Evolutionary conservation across 1,284 basidiomycete species (phyloP).

Genomic region (Ceratobasidium sp.): DNA sequence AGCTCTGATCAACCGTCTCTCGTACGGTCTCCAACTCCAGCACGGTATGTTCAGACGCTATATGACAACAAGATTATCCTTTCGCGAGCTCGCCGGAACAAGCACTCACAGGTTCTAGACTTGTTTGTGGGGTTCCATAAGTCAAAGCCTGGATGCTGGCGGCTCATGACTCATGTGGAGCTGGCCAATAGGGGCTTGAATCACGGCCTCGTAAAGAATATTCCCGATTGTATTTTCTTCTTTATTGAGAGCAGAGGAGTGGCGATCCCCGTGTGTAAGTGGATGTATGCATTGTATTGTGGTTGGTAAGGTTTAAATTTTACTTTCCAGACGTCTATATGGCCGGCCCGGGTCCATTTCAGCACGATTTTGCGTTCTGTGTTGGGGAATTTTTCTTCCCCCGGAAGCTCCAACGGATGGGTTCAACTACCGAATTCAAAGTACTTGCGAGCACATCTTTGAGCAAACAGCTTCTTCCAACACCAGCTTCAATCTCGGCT

Average conservation of each 20-base stretch:
- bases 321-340: no score
- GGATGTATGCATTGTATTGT: no score
- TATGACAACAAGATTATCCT: conserved; percentile 39
- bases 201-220: conserved; percentile 30
- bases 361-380: no score
- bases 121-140: conserved; percentile 33
- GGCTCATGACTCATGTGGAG: neutral
- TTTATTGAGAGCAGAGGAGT: no score
- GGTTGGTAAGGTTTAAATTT: no score
- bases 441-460: no score
- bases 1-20: neutral
- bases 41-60: conserved; percentile 38
- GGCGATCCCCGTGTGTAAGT: no score
- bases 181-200: conserved; percentile 20
- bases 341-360: no score
- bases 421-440: neutral
- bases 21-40: conserved; percentile 32
- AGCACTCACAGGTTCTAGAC: conserved; percentile 42
- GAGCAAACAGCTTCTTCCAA: neutral
- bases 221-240: neutral
- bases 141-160: conserved; percentile 3
- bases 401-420: neutral
- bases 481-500: neutral
- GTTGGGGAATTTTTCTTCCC: neutral
- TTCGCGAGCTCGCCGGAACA: conserved; percentile 30